Evolutionary conservation across 2,329 filamentous ascomycete species (phyloP), one percentile per base, ranked within the genome.

Genomic region (Aspergillus ruber): DNA sequence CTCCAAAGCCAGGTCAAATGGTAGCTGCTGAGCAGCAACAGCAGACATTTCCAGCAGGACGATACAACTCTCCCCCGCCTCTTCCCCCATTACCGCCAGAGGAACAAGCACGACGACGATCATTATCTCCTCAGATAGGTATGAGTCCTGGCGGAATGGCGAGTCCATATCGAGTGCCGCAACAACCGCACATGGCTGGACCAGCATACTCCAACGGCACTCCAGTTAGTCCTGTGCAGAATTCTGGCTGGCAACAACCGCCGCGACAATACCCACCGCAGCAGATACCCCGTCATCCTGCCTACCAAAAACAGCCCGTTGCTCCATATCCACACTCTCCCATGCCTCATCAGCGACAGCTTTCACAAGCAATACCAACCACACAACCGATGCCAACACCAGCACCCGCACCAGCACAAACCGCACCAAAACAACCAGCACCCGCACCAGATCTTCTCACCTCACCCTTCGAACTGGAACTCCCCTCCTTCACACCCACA

Each of bases 391-490:
- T 52, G 54, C 17, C 53, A 54, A 17, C 58, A 57, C 21, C 54
- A 49, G 36, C 35, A 55, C 35, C 49, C 51, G 32, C 51, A 55
- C n/a, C 52, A 65, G 39, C 63, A 58, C 48, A 51, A 20, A 38
- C 54, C 41, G 44, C 59, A 35, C 47, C 42, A 4, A 47, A 46
- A 17, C 54, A 54, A 25, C 50, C 52, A 47, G 50, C 50, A 20
- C 48, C 54, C 38, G 61, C 54, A 9, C 69, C 67, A 12, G 81
- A 86, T 56, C 75, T 86, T 42, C 74, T 86, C 45, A 80, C 81
- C 29, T 82, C 81, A 17, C 79, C 80, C 1, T 80, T 84, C 47
- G 78, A 83, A 50, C 70, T 82, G 5, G 74, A 79, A 18, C 67
- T 83, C 4, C 78, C 79, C 9, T 73, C 73, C 6, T 71, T 68